phyloP scores from a whole-genome alignment of 1,284 basidiomycete genomes.

The Sporisorium graminicola region DNA sequence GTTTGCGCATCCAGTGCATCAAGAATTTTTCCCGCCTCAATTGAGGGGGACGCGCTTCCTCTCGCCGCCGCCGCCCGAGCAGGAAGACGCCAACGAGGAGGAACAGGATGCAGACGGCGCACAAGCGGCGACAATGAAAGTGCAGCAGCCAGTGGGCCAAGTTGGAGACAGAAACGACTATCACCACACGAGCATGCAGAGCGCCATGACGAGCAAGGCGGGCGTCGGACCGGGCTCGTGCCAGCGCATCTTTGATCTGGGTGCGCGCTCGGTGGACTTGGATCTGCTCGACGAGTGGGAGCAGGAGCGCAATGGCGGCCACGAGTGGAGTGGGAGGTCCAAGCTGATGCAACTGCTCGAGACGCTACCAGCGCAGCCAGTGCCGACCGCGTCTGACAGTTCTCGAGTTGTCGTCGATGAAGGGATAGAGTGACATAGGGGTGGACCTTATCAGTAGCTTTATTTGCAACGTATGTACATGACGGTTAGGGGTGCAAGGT shows the following conservation, averaged over 20 bases:
- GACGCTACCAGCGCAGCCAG: not conserved
- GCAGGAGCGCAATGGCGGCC: conserved; percentile 75
- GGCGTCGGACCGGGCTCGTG: conserved; percentile 59
- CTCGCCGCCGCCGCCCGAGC: conserved; percentile 72
- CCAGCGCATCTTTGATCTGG: conserved; percentile 62
- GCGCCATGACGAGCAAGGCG: conserved; percentile 19
- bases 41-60: conserved; percentile 73
- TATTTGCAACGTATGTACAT: conserved; percentile 7
- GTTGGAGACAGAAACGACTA: conserved; percentile 11
- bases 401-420: too few relatives aligned
- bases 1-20: conserved; percentile 74
- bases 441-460: not conserved
- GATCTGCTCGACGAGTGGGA: conserved; percentile 82
- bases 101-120: not conserved
- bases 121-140: too few relatives aligned
- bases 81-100: not conserved
- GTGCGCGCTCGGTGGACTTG: conserved; percentile 76
- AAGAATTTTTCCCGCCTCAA: conserved; percentile 72
- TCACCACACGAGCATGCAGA: conserved; percentile 24
- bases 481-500: not conserved
- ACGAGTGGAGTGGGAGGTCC: conserved; percentile 76
- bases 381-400: not conserved
- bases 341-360: conserved; percentile 21
- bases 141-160: not conserved
- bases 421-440: not conserved